Evolutionary conservation across 495 filamentous ascomycete species (phyloP), one percentile per base, ranked within the genome.

Genomic region (Penicillium chermesinum): DNA sequence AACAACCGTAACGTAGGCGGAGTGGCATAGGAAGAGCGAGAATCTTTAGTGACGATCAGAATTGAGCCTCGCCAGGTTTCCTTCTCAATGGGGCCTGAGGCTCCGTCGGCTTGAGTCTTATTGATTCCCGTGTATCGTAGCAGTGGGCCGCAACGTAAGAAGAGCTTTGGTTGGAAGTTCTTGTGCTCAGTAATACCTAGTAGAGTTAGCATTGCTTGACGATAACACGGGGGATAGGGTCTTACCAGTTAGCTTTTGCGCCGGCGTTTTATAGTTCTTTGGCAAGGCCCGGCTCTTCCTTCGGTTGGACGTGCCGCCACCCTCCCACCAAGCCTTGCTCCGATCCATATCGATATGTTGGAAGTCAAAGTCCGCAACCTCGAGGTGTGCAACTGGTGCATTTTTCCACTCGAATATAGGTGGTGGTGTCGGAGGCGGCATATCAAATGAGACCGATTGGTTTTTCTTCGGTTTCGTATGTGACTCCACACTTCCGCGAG

Each of bases 1-100:
- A 96, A 98, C 3, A 98, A 59, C 37, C 89, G 78, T 45, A 97
- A 67, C 3, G 76, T 84, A 14, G 93, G 93, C 7, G 78, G 73
- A 16, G 79, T 77, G n/a, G 87, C 80, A 61, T 95, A 95, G 2
- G 83, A 83, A 3, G 90, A 96, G 18, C 84, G 73, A 7, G 79
- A 76, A 58, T 97, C 91, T 30, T 77, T 75, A 0, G 93, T 96
- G 25, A 97, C 89, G 48, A 97, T 93, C 87, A 98, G 87, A 20
- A 97, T 74, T 49, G 81, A 90, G 19, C 93, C 93, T 66, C 89
- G 80, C 93, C 93, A 98, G 18, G 89, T 84, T 49, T 95, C 89
- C 48, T 82, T 78, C 45, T 80, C 76, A 32, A 69, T 50, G 37
- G 66, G 54, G 1, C 67, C 65, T 51, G 66, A 57, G 19, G 66